Evolutionary conservation across 768 basidiomycete genomes (phyloP), one percentile per base, ranked within the genome.

Genomic region (Calocera viscosa): DNA sequence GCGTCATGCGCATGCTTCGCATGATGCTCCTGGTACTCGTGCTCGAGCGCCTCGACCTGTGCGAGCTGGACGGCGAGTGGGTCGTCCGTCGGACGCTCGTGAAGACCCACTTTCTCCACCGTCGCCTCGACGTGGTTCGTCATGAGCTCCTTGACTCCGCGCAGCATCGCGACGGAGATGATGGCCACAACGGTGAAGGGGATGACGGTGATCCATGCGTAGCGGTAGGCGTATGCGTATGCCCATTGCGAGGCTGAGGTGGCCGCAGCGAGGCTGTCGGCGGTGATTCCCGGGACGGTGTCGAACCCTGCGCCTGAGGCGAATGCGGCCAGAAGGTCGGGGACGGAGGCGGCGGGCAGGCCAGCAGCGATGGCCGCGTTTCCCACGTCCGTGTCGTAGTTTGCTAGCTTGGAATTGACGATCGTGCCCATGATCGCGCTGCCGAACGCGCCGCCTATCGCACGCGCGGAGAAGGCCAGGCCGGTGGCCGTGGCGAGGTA

Each of bases 361-460:
- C 53, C 53, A 14, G 53, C 53, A 30, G 53, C 53, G 22, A 60
- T 19, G 30, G 53, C 53, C 8, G 53, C 53, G 53, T 14, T 28
- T 11, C 53, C 53, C 53, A 60, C 53, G 7, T 60, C 14, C 14
- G 53, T 30, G 14, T 26, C 53, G 53, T 60, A 60, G 14, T 14
- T 60, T 10, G 53, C 10, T 28, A 66, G 47, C 32, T 66, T 43
- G 40, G 41, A 30, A 41, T 66, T 66, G 43, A 66, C 49, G 40
- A 66, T 49, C 26, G 65, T 49, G 40, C 49, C 43, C 28, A 66
- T 43, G 41, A 66, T 49, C 11, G 65, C 67, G 2, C 30, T 33
- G 64, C 67, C 67, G 47, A 68, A 68, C 5, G 67, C 67, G 19
- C 67, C 67, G 32, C 67, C 67, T 10, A 68, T 68, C 12, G 67